A percentile compares a stretch with the other conserved stretches of the same genome.
These are phyloP conservation scores for Claviceps maximensis DNA, from an alignment of 2,329 filamentous ascomycete species.

Conservation along the genomic window DNA sequence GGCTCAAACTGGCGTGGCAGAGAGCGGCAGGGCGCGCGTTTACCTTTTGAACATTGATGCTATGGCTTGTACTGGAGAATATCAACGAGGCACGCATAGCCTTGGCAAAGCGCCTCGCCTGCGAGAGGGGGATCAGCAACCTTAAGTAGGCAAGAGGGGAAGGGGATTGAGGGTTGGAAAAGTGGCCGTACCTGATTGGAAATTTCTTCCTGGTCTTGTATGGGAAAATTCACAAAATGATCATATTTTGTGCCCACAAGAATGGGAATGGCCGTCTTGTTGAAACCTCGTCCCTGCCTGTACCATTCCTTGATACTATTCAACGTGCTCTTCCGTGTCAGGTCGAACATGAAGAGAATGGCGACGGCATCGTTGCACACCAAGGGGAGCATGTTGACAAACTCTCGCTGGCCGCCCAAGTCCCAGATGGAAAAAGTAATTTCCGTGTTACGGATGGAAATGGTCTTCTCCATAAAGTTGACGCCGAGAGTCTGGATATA, in stretches of 20 bases:
- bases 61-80: constrained; percentile 97
- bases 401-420: constrained; percentile 91
- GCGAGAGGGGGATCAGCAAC: not conserved
- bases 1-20: no score
- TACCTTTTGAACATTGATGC: constrained; percentile 98
- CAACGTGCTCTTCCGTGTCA: constrained; percentile 93
- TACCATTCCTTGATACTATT: constrained; percentile 99
- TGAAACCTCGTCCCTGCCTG: constrained; percentile 90
- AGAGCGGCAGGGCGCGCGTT: not conserved
- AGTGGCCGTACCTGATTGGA: constrained; percentile 65
- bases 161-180: not conserved
- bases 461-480: constrained; percentile 99
- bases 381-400: constrained; percentile 98
- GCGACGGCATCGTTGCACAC: constrained; percentile 98
- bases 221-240: constrained; percentile 96
- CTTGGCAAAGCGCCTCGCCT: constrained; percentile 92
- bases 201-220: constrained; percentile 96
- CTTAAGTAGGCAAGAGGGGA: not conserved
- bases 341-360: constrained; percentile 98
- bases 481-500: constrained; percentile 98
- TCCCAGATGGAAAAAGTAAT: constrained; percentile 99
- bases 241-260: constrained; percentile 97
- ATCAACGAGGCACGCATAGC: constrained; percentile 97
- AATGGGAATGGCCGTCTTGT: constrained; percentile 99
- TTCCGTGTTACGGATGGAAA: constrained; percentile 96